phyloP scores from a whole-genome alignment of 495 filamentous ascomycete genomes.

The Penicillium flavigenum region DNA sequence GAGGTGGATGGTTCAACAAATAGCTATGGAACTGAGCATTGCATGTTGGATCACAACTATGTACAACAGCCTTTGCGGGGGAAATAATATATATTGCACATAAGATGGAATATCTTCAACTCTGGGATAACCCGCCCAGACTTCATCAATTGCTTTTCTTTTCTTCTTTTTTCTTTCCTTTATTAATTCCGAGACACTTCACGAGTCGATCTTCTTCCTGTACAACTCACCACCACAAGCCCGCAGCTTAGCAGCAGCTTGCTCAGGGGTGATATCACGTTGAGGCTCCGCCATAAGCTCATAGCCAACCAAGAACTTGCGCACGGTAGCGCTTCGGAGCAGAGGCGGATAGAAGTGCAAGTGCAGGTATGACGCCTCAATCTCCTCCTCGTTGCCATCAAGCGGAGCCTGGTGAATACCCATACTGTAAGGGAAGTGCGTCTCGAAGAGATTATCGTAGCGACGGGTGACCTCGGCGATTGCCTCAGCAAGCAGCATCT shows the following conservation, averaged over 20 bases:
- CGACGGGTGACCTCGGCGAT: conserved; percentile 82
- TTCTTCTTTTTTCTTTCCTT: background rate
- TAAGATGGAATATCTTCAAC: background rate
- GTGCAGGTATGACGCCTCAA: conserved; percentile 85
- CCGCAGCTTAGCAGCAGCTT: conserved; percentile 78
- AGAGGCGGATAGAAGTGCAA: conserved; percentile 97
- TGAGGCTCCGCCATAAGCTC: conserved; percentile 95
- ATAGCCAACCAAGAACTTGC: conserved; percentile 89
- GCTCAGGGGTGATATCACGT: conserved; percentile 95
- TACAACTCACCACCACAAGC: conserved; percentile 79
- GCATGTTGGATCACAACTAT: background rate
- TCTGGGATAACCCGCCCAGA: background rate
- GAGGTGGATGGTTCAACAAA: too few species aligned
- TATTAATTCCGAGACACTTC: background rate
- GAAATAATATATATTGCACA: background rate
- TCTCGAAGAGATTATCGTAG: conserved; percentile 97
- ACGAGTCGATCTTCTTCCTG: conserved; percentile 58
- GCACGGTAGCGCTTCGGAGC: conserved; percentile 86
- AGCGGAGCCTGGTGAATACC: conserved; percentile 95
- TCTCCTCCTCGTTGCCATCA: conserved; percentile 77
- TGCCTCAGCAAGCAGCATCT: conserved; percentile 69
- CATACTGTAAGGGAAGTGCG: conserved; percentile 90
- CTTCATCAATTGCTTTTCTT: background rate
- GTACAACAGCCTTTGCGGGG: background rate
- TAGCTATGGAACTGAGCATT: background rate